Base-by-base conservation (phyloP, 2,329 filamentous ascomycete species). In the Aureobasidium zeae region DNA sequence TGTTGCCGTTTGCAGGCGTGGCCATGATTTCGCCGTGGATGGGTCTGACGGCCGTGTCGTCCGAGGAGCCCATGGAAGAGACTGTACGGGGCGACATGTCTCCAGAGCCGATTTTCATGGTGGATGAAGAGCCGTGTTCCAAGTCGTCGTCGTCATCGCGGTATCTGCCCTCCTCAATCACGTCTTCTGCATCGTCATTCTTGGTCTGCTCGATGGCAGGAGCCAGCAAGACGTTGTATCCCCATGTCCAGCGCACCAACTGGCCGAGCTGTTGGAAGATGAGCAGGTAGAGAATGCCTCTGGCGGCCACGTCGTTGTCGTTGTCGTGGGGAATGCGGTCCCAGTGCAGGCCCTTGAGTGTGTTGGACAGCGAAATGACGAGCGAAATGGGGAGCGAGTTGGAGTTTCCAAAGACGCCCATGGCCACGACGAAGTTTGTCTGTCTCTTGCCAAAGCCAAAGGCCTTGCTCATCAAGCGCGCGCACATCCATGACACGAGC, bases 181-280 rank as follows among this genome's bases (percentile, higher is more conserved):
- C 53, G 5, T 59, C 55, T 20, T 64, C 64, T 8, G 54, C 58
- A 17, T 72, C 70, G 48, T 81, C 78, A 46, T 79, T 75, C 10
- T 73, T 67, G 54, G 83, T 41, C 28, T 75, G 70, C 47, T 83
- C 80, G 36, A 81, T 78, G 52, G 86, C 83, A 13, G 89, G 86
- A 13, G 88, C 88, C n/a, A 98, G 71, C 13, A 98, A 71, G 26
- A 96, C 81, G 55, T 94, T 87, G 63, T 94, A 96, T 9, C 91
- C 91, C 91, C 91, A 98, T 50, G 86, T 95, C 91, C 91, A 98
- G 47, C 91, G 78, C 15, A 98, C 81, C 19, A 96, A 70, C 64
- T 98, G 91, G 16, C 91, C 91, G 3, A 98, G 76, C 62, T 98
- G 91, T 66, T 98, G 91, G 67, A 98, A 98, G 53, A 98, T 93